Percentiles rank a stretch among this genome's conserved stretches.
Evolutionary conservation across 306 rosid species (phyloP).

Genomic region (Astragalus membranaceus): DNA sequence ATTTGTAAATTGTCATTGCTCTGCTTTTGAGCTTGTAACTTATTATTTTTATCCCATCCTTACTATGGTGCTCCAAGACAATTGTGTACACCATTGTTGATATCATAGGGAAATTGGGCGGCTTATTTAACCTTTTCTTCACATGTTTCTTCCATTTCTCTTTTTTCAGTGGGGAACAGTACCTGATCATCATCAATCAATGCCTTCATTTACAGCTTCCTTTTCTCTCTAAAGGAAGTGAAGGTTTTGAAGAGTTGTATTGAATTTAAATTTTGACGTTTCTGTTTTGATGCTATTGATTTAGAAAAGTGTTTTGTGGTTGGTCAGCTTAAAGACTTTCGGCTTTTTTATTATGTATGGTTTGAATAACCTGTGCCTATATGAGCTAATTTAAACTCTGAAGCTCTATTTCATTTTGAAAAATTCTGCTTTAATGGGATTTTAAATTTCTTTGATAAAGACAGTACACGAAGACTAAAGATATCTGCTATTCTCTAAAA

Average conservation of each 20-base stretch:
- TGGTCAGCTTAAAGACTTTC: not conserved
- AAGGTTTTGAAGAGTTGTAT: not conserved
- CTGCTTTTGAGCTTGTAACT: not conserved
- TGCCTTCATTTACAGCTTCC: not conserved
- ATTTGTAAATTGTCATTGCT: not conserved
- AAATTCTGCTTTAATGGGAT: not conserved
- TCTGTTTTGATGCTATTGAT: not conserved
- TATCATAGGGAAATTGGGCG: not conserved
- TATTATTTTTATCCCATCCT: not conserved
- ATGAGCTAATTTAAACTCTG: not conserved
- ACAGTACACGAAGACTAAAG: conserved; percentile 63
- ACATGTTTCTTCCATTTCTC: not conserved
- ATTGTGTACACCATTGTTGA: not conserved
- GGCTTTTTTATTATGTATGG: not conserved
- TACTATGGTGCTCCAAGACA: not conserved
- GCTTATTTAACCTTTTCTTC: not conserved
- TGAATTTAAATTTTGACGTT: not conserved
- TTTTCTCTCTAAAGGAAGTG: not conserved
- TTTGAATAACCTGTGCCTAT: not conserved
- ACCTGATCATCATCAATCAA: not conserved
- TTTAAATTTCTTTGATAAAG: not conserved
- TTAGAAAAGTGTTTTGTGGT: not conserved
- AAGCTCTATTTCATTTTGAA: not conserved
- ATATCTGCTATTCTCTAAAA: no score
- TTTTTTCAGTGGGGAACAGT: not conserved